Percentiles rank a stretch among this genome's conserved stretches.
phyloP scores from a whole-genome alignment of 2,329 filamentous ascomycete species.

The Apiospora saccharicola region DNA sequence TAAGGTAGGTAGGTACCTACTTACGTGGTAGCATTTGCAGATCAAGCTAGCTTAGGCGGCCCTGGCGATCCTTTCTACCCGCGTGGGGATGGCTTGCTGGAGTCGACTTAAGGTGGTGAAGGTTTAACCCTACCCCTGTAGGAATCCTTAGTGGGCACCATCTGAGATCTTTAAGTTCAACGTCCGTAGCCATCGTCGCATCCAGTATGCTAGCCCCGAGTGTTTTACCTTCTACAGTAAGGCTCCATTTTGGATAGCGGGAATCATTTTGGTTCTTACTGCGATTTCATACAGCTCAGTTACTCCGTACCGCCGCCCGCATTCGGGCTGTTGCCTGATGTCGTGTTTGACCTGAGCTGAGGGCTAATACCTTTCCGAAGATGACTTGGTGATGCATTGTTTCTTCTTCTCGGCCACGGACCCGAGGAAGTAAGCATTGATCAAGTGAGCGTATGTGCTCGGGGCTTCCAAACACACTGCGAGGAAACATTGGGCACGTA shows the following conservation, averaged over 20 bases:
- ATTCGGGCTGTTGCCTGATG: background rate
- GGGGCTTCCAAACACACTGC: background rate
- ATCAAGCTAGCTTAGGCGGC: background rate
- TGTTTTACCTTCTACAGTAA: background rate
- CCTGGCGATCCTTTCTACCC: background rate
- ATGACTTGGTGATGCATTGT: background rate
- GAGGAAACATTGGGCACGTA: too few species aligned
- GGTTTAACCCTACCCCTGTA: conserved; percentile 1
- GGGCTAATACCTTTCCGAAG: background rate
- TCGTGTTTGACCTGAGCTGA: background rate
- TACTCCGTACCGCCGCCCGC: background rate
- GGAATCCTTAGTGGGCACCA: background rate
- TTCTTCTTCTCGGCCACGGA: background rate
- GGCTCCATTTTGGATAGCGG: background rate
- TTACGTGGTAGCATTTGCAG: background rate
- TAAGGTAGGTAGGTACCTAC: too few species aligned
- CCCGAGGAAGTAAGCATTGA: background rate
- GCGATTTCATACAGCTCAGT: background rate
- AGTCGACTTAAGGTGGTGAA: background rate
- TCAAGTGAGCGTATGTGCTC: too few species aligned
- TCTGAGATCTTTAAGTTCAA: conserved; percentile 18
- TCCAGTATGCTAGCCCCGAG: background rate
- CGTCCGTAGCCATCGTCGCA: conserved; percentile 16
- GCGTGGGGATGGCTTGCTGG: conserved; percentile 4
- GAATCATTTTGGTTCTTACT: background rate